Conservation (phyloP, 176 grass and related monocot genomes). For the Oryza glumipatula region DNA sequence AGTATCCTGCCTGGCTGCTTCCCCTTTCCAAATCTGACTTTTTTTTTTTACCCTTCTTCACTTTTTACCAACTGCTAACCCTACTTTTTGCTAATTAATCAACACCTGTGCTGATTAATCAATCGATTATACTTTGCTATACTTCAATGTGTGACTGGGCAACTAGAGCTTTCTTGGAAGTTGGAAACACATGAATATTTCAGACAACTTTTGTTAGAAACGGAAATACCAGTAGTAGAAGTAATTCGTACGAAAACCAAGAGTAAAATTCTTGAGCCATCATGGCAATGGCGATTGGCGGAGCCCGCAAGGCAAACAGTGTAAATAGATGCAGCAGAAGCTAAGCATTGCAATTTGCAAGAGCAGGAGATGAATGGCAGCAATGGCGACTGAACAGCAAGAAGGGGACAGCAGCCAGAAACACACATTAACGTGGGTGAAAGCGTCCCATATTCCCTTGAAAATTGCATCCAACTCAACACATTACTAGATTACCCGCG, state of each 20-base stretch:
- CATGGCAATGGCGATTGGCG: not conserved
- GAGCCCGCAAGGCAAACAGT: not conserved
- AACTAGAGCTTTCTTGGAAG: not conserved
- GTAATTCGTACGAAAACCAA: too few relatives aligned
- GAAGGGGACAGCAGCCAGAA: not conserved
- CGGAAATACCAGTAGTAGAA: too few relatives aligned
- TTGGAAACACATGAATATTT: not conserved
- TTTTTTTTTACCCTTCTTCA: not conserved
- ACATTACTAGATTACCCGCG: not conserved
- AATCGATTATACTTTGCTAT: not conserved
- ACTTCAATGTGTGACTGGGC: not conserved
- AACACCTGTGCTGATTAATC: not conserved
- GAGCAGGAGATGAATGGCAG: not conserved
- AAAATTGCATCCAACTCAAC: not conserved
- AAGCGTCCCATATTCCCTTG: not conserved
- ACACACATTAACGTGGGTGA: not conserved
- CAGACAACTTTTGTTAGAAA: too few relatives aligned
- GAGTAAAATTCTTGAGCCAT: too few relatives aligned
- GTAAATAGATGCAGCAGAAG: not conserved
- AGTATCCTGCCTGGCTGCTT: not conserved
- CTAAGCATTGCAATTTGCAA: not conserved
- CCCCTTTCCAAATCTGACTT: not conserved
- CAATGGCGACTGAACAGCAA: not conserved
- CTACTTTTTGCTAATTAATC: not conserved
- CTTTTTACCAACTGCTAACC: not conserved